Evolutionary conservation across 2,329 filamentous ascomycete species (phyloP), one percentile per base, ranked within the genome.

Genomic region (Davidsoniella virescens): DNA sequence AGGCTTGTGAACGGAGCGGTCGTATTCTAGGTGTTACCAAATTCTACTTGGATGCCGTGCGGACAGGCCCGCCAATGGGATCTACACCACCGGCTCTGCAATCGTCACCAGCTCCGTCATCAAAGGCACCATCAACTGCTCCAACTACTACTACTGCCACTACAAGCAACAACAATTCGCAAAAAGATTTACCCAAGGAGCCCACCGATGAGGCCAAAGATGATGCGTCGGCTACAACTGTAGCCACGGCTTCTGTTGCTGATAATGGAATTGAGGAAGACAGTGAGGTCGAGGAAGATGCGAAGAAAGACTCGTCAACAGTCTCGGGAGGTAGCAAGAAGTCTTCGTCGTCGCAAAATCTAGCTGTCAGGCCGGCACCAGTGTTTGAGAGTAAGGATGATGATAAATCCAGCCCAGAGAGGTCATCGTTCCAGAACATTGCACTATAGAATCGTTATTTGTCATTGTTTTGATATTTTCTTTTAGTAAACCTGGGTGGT

Each of bases 1-100:
- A 94, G 58, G 90, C 87, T n/a, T 98, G 92, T 62, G 90, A 96
- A 67, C 76, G 84, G 57, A 88, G 86, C 63, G 90, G 90, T 42
- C 79, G 87, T 53, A 94, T 98, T 55, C 82, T 96, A 2, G 87
- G 90, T 46, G 92, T 96, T 26, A 82, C 92, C 58, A 88, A 88
- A 58, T 98, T 95, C 67, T 98, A 98, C 64, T 74, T 98, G 29
- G 88, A 95, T 61, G 92, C 90, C 20, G 66, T 75, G 57, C 65
- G 71, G 39, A 69, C 70, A 4, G 67, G 66, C 0, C 69, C 69
- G 56, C 54, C 65, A 67, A 47, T 63, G 67, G 49, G 58, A 61
- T 64, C 68, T 29, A 54, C 57, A 10, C 54, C 57, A 17, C 56
- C 56, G 14, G 51, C 53, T 33, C 57, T 60, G 43, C 45, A 52